A percentile compares a stretch with the other conserved stretches of the same genome.
These are phyloP conservation scores for Hypoxylon fragiforme DNA, from an alignment of 495 filamentous ascomycete genomes.

Conservation along the genomic window DNA sequence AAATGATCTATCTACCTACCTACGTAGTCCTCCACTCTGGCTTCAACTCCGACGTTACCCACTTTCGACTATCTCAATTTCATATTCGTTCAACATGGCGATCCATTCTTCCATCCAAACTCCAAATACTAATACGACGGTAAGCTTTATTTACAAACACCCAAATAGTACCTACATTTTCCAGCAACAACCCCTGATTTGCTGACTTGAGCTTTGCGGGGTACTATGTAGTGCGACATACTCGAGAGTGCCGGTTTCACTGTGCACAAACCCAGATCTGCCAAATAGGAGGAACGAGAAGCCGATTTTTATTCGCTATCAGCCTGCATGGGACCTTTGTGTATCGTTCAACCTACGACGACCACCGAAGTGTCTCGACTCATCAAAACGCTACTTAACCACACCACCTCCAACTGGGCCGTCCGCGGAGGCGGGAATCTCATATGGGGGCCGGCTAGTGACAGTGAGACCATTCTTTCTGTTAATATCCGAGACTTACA, in stretches of 20 bases:
- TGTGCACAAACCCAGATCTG: background rate
- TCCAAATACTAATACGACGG: background rate
- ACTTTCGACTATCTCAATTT: too few species aligned
- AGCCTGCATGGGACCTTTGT: background rate
- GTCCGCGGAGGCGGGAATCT: conserved; percentile 1
- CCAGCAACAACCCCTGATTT: too few species aligned
- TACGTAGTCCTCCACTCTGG: too few species aligned
- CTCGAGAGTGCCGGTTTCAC: background rate
- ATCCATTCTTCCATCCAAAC: background rate
- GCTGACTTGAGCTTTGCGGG: background rate
- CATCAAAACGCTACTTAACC: background rate
- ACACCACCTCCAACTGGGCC: background rate
- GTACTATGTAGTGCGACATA: background rate
- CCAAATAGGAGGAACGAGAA: background rate
- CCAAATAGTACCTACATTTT: too few species aligned
- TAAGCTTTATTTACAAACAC: background rate
- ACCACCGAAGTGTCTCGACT: background rate
- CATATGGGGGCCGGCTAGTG: background rate
- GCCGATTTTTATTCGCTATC: background rate
- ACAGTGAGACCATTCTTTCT: background rate
- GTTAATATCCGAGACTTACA: background rate
- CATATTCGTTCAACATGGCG: background rate
- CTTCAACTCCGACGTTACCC: too few species aligned
- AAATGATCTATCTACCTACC: too few species aligned
- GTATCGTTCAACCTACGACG: background rate